Evolutionary conservation across 2,329 filamentous ascomycete species (phyloP).

Genomic region (Pseudocercospora crystallina): DNA sequence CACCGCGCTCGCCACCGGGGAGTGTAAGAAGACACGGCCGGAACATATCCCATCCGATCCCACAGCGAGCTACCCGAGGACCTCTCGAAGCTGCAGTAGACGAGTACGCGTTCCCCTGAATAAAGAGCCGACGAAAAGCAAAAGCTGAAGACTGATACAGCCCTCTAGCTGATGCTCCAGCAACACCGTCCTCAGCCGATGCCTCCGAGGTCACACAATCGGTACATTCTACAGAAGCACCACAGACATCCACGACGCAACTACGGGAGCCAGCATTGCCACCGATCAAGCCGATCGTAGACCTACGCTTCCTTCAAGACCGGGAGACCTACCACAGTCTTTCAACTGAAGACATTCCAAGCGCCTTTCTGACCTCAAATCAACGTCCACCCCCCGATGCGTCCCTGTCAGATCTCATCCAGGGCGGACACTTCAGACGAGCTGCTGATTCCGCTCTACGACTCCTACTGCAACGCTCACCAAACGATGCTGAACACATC

Average conservation of each 20-base stretch:
- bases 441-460: conserved; percentile 44
- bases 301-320: conserved; percentile 77
- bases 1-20: conserved; percentile 27
- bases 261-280: conserved; percentile 18
- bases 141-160: conserved; percentile 27
- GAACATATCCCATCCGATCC: conserved; percentile 42
- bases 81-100: conserved; percentile 65
- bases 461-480: conserved; percentile 45
- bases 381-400: conserved; percentile 64
- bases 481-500: conserved; percentile 64
- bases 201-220: not conserved
- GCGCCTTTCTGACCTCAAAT: conserved; percentile 67
- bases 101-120: conserved; percentile 58
- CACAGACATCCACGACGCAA: conserved; percentile 4
- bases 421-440: conserved; percentile 72
- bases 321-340: conserved; percentile 82
- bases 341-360: conserved; percentile 60
- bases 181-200: conserved; percentile 16
- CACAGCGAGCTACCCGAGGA: conserved; percentile 71
- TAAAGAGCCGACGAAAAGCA: no score
- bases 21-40: conserved; percentile 32
- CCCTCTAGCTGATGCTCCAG: conserved; percentile 25
- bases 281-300: conserved; percentile 46
- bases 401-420: conserved; percentile 66
- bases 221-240: conserved; percentile 2